Evolutionary conservation across 2,329 filamentous ascomycete species (phyloP).

Genomic region (Penicillium decumbens): DNA sequence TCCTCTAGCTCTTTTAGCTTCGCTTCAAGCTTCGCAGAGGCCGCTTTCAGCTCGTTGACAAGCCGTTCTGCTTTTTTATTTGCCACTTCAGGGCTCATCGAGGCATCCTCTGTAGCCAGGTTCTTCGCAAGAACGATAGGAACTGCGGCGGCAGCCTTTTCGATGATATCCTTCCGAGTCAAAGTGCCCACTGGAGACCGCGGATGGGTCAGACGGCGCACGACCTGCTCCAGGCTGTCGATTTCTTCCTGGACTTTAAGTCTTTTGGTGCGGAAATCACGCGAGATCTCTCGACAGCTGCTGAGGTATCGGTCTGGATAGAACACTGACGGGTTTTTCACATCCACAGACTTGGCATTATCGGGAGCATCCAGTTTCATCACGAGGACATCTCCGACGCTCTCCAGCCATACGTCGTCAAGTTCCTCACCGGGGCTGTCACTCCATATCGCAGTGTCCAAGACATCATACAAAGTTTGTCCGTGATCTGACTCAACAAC

Average conservation of each 20-base stretch:
- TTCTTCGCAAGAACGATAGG: slow-evolving; percentile 25
- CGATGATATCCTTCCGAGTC: slow-evolving; percentile 30
- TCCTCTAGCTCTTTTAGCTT: slow-evolving; percentile 44
- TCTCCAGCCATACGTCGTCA: slow-evolving; percentile 47
- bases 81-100: slow-evolving; percentile 16
- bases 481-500: slow-evolving; percentile 36
- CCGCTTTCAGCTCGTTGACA: slow-evolving; percentile 31
- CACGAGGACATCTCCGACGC: slow-evolving; percentile 53
- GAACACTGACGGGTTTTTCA: slow-evolving; percentile 52
- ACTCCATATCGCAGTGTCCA: slow-evolving; percentile 51
- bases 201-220: slow-evolving; percentile 29
- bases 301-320: slow-evolving; percentile 59
- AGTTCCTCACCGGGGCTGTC: slow-evolving; percentile 37
- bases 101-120: slow-evolving; percentile 13
- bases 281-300: slow-evolving; percentile 46
- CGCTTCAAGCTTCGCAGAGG: slow-evolving; percentile 39
- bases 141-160: slow-evolving; percentile 35
- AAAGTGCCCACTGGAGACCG: slow-evolving; percentile 17
- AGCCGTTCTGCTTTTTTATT: slow-evolving; percentile 27
- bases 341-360: slow-evolving; percentile 36
- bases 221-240: slow-evolving; percentile 29
- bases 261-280: slow-evolving; percentile 43
- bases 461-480: slow-evolving; percentile 50
- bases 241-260: slow-evolving; percentile 34
- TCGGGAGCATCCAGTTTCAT: slow-evolving; percentile 42